phyloP scores from a whole-genome alignment of 495 filamentous ascomycete species.

The Amphirosellinia nigrospora region DNA sequence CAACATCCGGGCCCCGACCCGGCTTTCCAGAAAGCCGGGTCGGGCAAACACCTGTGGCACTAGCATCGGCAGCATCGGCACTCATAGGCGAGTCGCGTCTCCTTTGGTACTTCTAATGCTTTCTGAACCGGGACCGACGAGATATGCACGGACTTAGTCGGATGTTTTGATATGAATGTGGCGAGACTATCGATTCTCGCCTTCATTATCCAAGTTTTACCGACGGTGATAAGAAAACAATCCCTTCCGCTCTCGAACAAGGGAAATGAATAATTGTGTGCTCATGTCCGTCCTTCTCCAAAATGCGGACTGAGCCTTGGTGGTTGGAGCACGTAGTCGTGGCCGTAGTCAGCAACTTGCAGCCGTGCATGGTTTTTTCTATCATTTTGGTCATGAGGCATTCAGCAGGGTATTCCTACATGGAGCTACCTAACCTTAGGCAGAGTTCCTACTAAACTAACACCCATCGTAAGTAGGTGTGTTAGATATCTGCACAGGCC shows the following conservation, averaged over 20 bases:
- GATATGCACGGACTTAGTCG: not conserved
- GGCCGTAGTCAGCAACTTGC: slow-evolving; percentile 9
- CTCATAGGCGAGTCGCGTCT: not conserved
- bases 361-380: not conserved
- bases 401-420: not conserved
- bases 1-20: not conserved
- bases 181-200: not conserved
- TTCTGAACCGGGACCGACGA: not conserved
- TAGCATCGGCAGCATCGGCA: not conserved
- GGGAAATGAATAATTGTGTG: not conserved
- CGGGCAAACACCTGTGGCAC: not conserved
- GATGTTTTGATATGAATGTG: not conserved
- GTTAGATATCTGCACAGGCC: not conserved
- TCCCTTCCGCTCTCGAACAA: not conserved
- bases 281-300: not conserved
- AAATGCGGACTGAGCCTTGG: not conserved
- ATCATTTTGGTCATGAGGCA: not conserved
- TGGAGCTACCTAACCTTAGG: not conserved
- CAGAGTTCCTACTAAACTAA: no score
- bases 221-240: not conserved
- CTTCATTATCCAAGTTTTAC: not conserved
- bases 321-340: not conserved
- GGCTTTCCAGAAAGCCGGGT: slow-evolving; percentile 10
- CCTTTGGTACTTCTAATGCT: not conserved
- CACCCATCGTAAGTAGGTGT: not conserved